Evolutionary conservation across 2,329 filamentous ascomycete species (phyloP).

Genomic region (Stemphylium beticola): DNA sequence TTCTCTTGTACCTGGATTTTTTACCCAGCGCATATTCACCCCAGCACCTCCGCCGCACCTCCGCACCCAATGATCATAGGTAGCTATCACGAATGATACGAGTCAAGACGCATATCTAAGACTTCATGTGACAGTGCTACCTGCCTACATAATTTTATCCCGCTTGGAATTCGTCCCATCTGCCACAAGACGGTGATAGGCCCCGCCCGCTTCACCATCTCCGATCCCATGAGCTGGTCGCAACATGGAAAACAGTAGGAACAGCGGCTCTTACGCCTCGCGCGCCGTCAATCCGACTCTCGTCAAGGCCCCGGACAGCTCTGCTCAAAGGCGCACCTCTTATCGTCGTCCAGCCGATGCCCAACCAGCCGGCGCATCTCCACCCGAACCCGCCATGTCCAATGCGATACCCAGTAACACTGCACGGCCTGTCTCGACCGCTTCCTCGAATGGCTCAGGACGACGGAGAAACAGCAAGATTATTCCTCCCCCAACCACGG

Average conservation of each 20-base stretch:
- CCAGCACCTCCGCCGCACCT: constrained; percentile 16
- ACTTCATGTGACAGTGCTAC: constrained; percentile 29
- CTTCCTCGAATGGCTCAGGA: constrained; percentile 33
- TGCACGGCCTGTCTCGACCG: constrained; percentile 30
- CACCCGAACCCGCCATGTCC: constrained; percentile 22
- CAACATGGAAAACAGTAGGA: constrained; percentile 42
- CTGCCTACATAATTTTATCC: constrained; percentile 5
- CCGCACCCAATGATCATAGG: constrained; percentile 19
- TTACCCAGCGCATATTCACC: constrained; percentile 9
- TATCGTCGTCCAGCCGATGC: constrained; percentile 42
- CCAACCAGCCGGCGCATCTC: constrained; percentile 27
- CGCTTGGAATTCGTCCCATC: constrained; percentile 15
- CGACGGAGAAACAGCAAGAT: constrained; percentile 42
- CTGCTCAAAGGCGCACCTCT: constrained; percentile 41
- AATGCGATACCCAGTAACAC: constrained; percentile 38
- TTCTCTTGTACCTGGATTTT: constrained; percentile 2
- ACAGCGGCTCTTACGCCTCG: constrained; percentile 32
- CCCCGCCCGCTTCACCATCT: constrained; percentile 13
- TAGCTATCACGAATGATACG: constrained; percentile 29
- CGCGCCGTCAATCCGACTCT: constrained; percentile 29
- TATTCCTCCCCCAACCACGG: constrained; percentile 33
- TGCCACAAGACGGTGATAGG: constrained; percentile 18
- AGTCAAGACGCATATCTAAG: constrained; percentile 21
- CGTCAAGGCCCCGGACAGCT: constrained; percentile 34
- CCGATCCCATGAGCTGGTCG: constrained; percentile 27